Conservation (phyloP, 2,329 filamentous ascomycete species). For the Penicillium sp. region DNA sequence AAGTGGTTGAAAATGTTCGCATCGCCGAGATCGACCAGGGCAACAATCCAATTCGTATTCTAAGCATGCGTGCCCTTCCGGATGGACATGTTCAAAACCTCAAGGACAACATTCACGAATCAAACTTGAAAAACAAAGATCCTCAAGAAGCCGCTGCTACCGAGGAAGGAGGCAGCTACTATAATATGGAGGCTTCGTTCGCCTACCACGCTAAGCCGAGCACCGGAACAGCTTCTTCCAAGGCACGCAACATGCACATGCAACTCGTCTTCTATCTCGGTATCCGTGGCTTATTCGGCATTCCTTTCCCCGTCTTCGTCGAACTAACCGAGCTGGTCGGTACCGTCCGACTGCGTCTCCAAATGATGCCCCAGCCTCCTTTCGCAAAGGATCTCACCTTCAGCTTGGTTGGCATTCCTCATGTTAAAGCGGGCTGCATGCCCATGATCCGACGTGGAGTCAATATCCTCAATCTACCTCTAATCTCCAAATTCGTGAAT, state of each 20-base stretch:
- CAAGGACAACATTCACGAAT: constrained; percentile 74
- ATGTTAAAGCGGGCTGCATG: constrained; percentile 83
- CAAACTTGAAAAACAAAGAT: constrained; percentile 79
- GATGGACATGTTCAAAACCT: constrained; percentile 78
- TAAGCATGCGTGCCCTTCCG: constrained; percentile 82
- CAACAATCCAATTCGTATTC: constrained; percentile 81
- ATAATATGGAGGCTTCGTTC: constrained; percentile 87
- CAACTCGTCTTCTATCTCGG: constrained; percentile 92
- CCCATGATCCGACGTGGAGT: constrained; percentile 90
- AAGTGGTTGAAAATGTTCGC: constrained; percentile 88
- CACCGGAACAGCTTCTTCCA: constrained; percentile 68
- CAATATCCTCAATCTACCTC: constrained; percentile 84
- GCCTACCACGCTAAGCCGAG: constrained; percentile 86
- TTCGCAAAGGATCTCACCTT: constrained; percentile 91
- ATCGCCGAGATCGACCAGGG: constrained; percentile 95
- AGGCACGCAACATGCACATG: constrained; percentile 96
- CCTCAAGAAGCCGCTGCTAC: constrained; percentile 83
- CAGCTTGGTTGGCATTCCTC: constrained; percentile 89
- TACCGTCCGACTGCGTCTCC: constrained; percentile 77
- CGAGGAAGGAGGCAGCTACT: constrained; percentile 87
- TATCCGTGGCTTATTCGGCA: constrained; percentile 81
- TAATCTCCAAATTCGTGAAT: constrained; percentile 97
- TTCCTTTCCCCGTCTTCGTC: constrained; percentile 83
- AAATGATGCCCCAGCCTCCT: constrained; percentile 85
- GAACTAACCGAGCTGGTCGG: constrained; percentile 89